Conservation (phyloP, 1,284 basidiomycete species). For the Malassezia japonica region DNA sequence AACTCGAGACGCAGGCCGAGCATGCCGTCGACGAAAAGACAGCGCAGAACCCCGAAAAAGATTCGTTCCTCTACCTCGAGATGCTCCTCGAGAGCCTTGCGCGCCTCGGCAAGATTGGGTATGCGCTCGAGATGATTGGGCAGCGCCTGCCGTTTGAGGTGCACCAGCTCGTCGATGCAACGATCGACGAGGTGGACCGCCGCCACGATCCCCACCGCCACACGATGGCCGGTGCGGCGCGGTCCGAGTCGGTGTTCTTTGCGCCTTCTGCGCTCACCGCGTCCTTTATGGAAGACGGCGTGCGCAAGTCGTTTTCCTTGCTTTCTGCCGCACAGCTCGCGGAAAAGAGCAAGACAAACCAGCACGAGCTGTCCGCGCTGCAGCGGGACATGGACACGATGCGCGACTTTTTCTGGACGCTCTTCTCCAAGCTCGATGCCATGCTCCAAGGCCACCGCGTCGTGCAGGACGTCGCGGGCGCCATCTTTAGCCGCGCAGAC, state of each 20-base stretch:
- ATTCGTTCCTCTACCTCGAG: conserved; percentile 90
- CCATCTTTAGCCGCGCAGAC: conserved; percentile 26
- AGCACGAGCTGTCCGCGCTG: conserved; percentile 30
- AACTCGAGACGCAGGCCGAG: background rate
- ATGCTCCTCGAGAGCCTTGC: conserved; percentile 83
- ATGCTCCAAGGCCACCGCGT: conserved; percentile 87
- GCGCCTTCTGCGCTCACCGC: conserved; percentile 25
- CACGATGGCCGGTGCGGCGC: conserved; percentile 62
- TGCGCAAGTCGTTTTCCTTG: conserved; percentile 25
- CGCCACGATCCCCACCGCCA: conserved; percentile 32
- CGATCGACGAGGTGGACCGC: conserved; percentile 72
- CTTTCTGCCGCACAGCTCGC: background rate
- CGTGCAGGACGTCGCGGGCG: conserved; percentile 66
- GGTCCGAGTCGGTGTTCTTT: conserved; percentile 54
- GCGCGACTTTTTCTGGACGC: conserved; percentile 89
- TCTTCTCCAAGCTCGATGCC: conserved; percentile 91
- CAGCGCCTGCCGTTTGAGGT: conserved; percentile 79
- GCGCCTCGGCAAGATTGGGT: conserved; percentile 76
- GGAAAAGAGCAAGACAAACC: conserved; percentile 12
- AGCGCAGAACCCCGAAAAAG: conserved; percentile 67
- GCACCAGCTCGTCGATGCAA: conserved; percentile 72
- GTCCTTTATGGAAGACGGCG: conserved; percentile 12
- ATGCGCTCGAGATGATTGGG: conserved; percentile 69
- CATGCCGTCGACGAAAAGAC: conserved; percentile 12
- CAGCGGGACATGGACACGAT: conserved; percentile 42